A percentile compares a stretch with the other conserved stretches of the same genome.
These are phyloP conservation scores for Debaryomyces subglobosus DNA, from an alignment of 1,139 yeast genomes.

Conservation along the genomic window DNA sequence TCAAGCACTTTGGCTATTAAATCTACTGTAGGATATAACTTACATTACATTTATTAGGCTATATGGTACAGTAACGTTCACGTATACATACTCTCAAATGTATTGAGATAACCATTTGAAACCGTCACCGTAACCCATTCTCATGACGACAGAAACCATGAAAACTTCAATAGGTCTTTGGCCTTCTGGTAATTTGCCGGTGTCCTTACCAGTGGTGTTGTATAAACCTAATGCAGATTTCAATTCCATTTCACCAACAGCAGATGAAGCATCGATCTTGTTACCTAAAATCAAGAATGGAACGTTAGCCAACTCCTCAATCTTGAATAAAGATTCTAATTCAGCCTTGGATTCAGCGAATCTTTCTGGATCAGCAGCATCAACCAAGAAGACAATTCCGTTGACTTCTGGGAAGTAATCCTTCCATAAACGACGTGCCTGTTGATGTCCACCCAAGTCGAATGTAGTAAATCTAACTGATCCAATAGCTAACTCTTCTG, in stretches of 20 bases:
- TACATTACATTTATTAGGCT: slow-evolving; percentile 4
- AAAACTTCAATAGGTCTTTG: slow-evolving; percentile 93
- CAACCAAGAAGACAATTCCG: slow-evolving; percentile 95
- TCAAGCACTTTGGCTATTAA: neutral
- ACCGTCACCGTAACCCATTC: slow-evolving; percentile 95
- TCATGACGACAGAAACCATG: slow-evolving; percentile 97
- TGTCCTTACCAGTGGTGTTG: slow-evolving; percentile 82
- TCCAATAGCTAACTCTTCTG: slow-evolving; percentile 97
- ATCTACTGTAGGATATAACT: neutral
- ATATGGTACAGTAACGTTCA: neutral
- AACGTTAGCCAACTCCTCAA: slow-evolving; percentile 85
- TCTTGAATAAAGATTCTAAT: slow-evolving; percentile 87
- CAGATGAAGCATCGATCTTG: slow-evolving; percentile 92
- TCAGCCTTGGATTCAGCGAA: slow-evolving; percentile 94
- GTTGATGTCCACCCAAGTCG: slow-evolving; percentile 97
- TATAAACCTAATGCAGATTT: slow-evolving; percentile 88
- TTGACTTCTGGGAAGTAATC: slow-evolving; percentile 99
- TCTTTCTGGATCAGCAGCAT: slow-evolving; percentile 95
- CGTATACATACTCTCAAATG: slow-evolving; percentile 46
- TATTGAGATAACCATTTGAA: slow-evolving; percentile 96
- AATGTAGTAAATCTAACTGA: slow-evolving; percentile 96
- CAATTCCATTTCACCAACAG: slow-evolving; percentile 93
- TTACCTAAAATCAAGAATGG: slow-evolving; percentile 95
- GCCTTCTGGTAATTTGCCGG: slow-evolving; percentile 70
- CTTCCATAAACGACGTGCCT: slow-evolving; percentile 99